Evolutionary conservation across 441 rosid species (phyloP), one percentile per base, ranked within the genome.

Genomic region (Kokia cookei): DNA sequence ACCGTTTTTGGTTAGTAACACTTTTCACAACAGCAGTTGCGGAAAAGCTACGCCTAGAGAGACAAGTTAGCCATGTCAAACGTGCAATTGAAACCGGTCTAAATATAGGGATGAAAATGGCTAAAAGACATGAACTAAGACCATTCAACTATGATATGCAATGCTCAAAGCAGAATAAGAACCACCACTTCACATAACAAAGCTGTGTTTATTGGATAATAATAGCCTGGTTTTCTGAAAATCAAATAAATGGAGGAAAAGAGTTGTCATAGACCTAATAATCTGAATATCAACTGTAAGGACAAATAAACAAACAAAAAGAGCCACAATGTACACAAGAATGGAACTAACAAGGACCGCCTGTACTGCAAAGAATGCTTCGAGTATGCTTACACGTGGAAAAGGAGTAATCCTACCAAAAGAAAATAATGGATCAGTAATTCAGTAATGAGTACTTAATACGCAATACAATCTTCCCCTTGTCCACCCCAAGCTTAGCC

Each of bases 401-500:
- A 78, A 69, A 77, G 40, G 37, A 71, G 68, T 51, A 51, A 72
- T 62, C 73, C 80, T 76, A 78, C 76, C 35, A 73, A 68, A 65
- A 45, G 53, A 75, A 73, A 67, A 32, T 9, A 3, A 77, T 27
- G 43, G 40, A 60, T 84, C 84, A 91, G 79, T 89, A 91, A 80
- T 91, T 91, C 68, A 91, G 75, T 73, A 91, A 88, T 1, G 96
- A 91, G 85, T 91, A 89, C 84, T 90, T 91, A 65, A 86, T 82
- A 78, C 96, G 88, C 78, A 89, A 77, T 27, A 90, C 84, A 75
- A 91, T 87, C 87, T 77, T 91, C 75, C 93, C 93, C 73, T 90
- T 89, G 76, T 89, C 91, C 45, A 89, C 88, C 63, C 96, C 93
- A 35, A 90, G 91, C 85, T 91, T 91, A 40, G 90, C 93, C 50